Evolutionary conservation across 805 yeast genomes (phyloP), one percentile per base, ranked within the genome.

Genomic region (Starmerella stellata): DNA sequence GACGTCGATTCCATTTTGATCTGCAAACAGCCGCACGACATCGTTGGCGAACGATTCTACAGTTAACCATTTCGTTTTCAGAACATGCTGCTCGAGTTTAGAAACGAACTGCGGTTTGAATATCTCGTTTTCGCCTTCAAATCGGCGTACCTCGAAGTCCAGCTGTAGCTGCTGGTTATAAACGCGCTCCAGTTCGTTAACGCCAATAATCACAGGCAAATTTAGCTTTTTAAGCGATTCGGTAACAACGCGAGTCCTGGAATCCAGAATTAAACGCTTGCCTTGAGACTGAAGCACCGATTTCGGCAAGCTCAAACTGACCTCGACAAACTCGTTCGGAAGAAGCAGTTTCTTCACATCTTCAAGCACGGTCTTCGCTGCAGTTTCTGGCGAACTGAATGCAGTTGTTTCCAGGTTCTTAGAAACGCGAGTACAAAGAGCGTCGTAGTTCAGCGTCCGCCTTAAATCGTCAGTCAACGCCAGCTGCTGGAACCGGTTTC

Each of bases 11-110:
- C 72, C 62, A 8, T 18, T 5, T 2, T 47, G 46, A 41, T 65
- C 63, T 5, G 25, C 17, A 2, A 75, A 60, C 35, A 71, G 53
- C 45, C 73, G 74, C 2, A 81, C 75, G 21, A 81, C 76, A 9
- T 73, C 69, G 42, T 74, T 69, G 3, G 80, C 93, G 35, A 90
- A 64, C 0, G 95, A 95, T 54, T 90, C 99, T 1, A 90, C 92
- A 0, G 99, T 90, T 51, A 80, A 77, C 61, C 81, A 90, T 45
- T 74, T 72, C 1, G 93, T 69, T n/a, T 52, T 54, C 51, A 79
- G 93, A n/a, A 82, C 78, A 49, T 74, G 79, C 0, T 52, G 50
- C 0, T 68, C 62, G 3, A 78, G 65, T 2, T 55, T 11, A 7
- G 33, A 43, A 4, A 41, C 42, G 4, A 40, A 36, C 15, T 38